Evolutionary conservation across 139 green algal species (phyloP), one percentile per base, ranked within the genome.

Genomic region (Medakamo hakoo): DNA sequence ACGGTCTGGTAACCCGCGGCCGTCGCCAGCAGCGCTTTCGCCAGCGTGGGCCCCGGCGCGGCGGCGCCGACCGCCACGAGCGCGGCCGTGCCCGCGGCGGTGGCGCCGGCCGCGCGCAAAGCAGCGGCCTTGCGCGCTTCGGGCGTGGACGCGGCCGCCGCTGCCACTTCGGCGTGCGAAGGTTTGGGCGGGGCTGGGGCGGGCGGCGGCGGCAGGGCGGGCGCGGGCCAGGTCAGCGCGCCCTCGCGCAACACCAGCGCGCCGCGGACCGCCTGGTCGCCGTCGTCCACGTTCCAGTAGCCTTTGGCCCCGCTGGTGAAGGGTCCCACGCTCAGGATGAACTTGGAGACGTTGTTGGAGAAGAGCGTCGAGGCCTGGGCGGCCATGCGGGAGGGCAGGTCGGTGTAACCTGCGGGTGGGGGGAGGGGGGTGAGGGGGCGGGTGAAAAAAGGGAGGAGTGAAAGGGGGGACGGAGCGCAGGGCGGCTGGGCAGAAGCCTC

Each of bases 321-420:
- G 30, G 85, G 85, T 3, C 85, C 85, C 72, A 84, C 82, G 55
- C 71, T 82, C 58, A 90, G 79, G 71, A 92, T 73, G 74, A 90
- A 87, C 78, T 93, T 93, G 65, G 73, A 77, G 66, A 95, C 81
- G 82, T 96, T 96, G 78, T 88, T 93, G 66, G 71, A 80, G 76
- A 84, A 95, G 59, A 96, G 78, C 14, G 74, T 85, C 62, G 73
- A 86, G 30, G 78, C 75, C 78, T 95, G 83, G 20, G 79, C 78
- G 24, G 89, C 71, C 70, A 96, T 80, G 29, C 85, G 76, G 60
- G 63, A 79, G 56, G 88, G 88, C 67, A 96, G 71, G 67, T 95
- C 84, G n/a, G 84, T 93, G 80, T 86, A 94, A 28, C n/a, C n/a
- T n/a, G n/a, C n/a, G n/a, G n/a, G n/a, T n/a, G n/a, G n/a, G n/a